These are phyloP conservation scores for Talaromyces pinophilus DNA, from an alignment of 2,329 filamentous ascomycete species.

Conservation along the genomic window DNA sequence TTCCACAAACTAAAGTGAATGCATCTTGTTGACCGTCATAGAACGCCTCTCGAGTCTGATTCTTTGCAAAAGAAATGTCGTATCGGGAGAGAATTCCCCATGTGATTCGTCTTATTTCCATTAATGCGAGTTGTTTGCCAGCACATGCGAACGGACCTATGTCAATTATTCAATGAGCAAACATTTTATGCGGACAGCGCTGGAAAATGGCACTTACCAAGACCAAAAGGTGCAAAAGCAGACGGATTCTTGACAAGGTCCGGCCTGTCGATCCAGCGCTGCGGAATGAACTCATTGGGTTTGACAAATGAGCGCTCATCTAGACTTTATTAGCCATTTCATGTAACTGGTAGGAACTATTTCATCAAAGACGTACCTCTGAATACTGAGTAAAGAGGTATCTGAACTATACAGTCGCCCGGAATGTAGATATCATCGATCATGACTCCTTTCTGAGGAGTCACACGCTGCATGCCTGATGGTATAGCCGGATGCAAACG, in stretches of 20 bases:
- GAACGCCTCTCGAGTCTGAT: constrained; percentile 21
- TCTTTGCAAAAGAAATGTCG: constrained; percentile 18
- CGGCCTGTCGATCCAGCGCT: constrained; percentile 18
- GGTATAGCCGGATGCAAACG: constrained; percentile 28
- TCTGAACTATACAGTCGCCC: constrained; percentile 22
- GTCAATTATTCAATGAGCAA: neutral
- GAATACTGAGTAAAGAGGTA: constrained; percentile 27
- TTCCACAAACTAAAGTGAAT: constrained; percentile 21
- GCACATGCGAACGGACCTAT: constrained; percentile 18
- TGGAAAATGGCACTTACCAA: constrained; percentile 4
- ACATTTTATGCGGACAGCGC: neutral
- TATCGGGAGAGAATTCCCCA: constrained; percentile 19
- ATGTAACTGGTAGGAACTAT: neutral
- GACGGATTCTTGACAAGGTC: constrained; percentile 20
- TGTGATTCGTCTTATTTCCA: constrained; percentile 22
- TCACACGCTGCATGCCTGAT: constrained; percentile 37
- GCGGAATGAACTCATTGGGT: constrained; percentile 20
- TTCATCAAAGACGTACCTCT: constrained; percentile 23
- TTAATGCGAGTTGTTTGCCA: constrained; percentile 20
- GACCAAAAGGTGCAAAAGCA: constrained; percentile 18
- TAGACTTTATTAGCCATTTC: neutral
- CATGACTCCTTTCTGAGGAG: constrained; percentile 28
- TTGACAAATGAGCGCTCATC: constrained; percentile 20
- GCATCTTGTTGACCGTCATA: constrained; percentile 21
- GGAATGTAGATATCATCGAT: constrained; percentile 26